Evolutionary conservation across 306 rosid species (phyloP).

Genomic region (Carpinus viminea): DNA sequence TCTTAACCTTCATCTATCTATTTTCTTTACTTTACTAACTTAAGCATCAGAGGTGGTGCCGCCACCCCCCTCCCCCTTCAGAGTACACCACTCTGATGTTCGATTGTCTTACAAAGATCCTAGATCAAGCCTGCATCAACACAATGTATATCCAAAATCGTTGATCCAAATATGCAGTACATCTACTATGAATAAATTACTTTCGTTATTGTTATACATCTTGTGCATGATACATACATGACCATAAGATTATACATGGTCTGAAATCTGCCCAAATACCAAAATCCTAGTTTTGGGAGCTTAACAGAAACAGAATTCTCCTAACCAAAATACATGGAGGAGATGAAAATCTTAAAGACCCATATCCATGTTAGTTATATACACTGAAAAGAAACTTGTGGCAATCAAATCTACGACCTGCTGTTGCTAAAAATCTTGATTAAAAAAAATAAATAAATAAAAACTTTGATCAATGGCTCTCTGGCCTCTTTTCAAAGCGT

Average conservation of each 20-base stretch:
- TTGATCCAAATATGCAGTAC: too few species aligned
- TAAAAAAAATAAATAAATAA: not conserved
- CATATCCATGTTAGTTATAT: conserved; percentile 35
- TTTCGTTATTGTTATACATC: not conserved
- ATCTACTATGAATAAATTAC: too few species aligned
- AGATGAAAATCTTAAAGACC: conserved; percentile 14
- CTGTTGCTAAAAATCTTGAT: conserved; percentile 16
- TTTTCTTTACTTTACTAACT: too few species aligned
- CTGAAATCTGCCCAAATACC: conserved; percentile 17
- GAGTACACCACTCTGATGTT: too few species aligned
- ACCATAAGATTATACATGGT: conserved; percentile 15
- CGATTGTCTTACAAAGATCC: too few species aligned
- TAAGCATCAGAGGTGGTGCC: too few species aligned
- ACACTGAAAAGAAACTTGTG: conserved; percentile 42
- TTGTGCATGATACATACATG: not conserved
- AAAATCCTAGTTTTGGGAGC: not conserved
- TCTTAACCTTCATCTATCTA: too few species aligned
- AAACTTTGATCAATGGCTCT: conserved; percentile 10
- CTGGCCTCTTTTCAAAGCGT: conserved; percentile 45
- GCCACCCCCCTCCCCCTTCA: too few species aligned
- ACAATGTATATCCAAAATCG: too few species aligned
- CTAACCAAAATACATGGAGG: conserved; percentile 24
- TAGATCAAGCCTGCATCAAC: too few species aligned
- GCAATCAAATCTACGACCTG: conserved; percentile 40
- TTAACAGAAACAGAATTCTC: conserved; percentile 20